These are phyloP conservation scores for Aspergillus novofumigatus DNA, from an alignment of 2,329 filamentous ascomycete genomes.

Conservation along the genomic window DNA sequence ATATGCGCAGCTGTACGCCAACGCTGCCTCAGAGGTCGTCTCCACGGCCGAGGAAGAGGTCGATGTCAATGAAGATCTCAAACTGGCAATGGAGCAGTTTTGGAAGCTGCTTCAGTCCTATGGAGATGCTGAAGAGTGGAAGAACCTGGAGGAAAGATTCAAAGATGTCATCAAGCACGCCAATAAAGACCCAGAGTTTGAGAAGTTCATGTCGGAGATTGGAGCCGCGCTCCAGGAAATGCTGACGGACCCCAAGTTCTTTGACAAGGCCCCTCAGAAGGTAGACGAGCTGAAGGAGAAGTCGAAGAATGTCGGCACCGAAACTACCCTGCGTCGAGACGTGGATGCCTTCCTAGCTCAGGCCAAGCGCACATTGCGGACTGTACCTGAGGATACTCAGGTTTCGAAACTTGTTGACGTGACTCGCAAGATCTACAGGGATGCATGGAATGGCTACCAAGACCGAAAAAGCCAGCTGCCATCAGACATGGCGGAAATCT, in stretches of 20 bases:
- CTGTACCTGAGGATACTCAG: conserved; percentile 67
- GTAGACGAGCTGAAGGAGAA: conserved; percentile 57
- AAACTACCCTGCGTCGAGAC: conserved; percentile 67
- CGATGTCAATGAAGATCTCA: conserved; percentile 67
- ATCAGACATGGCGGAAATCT: conserved; percentile 71
- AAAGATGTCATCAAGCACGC: conserved; percentile 69
- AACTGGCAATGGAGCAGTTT: conserved; percentile 71
- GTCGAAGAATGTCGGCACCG: conserved; percentile 55
- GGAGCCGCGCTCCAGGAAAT: conserved; percentile 73
- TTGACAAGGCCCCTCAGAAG: conserved; percentile 68
- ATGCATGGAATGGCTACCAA: conserved; percentile 63
- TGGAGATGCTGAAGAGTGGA: conserved; percentile 70
- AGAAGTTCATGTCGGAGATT: conserved; percentile 68
- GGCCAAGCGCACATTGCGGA: conserved; percentile 61
- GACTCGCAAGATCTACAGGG: conserved; percentile 61
- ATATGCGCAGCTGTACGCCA: conserved; percentile 74
- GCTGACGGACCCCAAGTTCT: conserved; percentile 80
- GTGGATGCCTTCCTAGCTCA: conserved; percentile 69
- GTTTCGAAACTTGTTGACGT: conserved; percentile 66
- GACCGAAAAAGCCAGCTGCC: conserved; percentile 68
- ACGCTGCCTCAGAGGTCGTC: conserved; percentile 63
- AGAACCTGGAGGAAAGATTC: conserved; percentile 65
- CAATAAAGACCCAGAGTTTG: conserved; percentile 75
- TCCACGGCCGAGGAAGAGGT: conserved; percentile 66
- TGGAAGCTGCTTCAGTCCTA: conserved; percentile 79